Evolutionary conservation across 345 rosid genomes (phyloP).

Genomic region (Camelina laxa): DNA sequence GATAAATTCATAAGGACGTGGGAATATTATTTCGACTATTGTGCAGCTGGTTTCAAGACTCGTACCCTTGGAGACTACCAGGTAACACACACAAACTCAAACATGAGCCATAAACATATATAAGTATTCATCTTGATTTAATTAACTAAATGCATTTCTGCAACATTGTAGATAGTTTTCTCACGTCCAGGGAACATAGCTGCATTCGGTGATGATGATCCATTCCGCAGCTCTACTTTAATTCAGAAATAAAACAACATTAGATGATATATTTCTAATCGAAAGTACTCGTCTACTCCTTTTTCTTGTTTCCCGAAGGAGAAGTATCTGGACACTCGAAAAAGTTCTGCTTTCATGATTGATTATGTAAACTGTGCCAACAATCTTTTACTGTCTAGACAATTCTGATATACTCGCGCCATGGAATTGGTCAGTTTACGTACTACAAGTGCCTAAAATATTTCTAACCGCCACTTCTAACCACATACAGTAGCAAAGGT

Average conservation of each 20-base stretch:
- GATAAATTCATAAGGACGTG: constrained; percentile 79
- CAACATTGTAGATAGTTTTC: constrained; percentile 54
- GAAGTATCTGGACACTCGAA: not conserved
- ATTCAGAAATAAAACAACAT: not conserved
- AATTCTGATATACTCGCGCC: not conserved
- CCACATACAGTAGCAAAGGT: no score
- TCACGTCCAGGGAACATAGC: constrained; percentile 70
- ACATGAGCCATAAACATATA: not conserved
- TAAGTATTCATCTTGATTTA: not conserved
- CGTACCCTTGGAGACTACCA: constrained; percentile 67
- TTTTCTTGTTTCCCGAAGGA: not conserved
- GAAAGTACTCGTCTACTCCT: no score
- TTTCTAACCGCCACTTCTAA: no score
- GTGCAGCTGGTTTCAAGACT: constrained; percentile 79
- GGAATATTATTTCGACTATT: constrained; percentile 86
- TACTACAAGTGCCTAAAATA: no score
- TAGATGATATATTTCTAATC: not conserved
- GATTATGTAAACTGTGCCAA: not conserved
- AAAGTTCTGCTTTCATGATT: not conserved
- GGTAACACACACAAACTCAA: constrained; percentile 44
- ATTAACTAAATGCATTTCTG: not conserved
- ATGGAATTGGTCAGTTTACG: no score
- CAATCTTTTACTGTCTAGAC: not conserved
- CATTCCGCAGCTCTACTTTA: constrained; percentile 44
- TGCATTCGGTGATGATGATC: constrained; percentile 50